phyloP scores from a whole-genome alignment of 805 yeast species.

The Teunomyces stri region DNA sequence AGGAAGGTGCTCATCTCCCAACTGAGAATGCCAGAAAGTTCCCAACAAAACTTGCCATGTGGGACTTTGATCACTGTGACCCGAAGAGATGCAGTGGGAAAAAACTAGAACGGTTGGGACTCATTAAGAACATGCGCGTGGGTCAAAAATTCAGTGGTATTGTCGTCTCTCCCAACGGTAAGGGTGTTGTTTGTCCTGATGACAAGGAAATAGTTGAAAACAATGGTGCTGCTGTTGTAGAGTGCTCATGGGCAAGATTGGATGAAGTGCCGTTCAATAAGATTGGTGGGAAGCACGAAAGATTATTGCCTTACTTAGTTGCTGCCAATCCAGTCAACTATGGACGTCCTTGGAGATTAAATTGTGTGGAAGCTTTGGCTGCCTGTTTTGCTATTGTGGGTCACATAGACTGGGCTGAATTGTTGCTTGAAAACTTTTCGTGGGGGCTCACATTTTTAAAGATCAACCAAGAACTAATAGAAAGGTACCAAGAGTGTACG shows the following conservation, averaged over 20 bases:
- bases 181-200: conserved; percentile 83
- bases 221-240: conserved; percentile 94
- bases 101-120: conserved; percentile 83
- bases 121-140: conserved; percentile 73
- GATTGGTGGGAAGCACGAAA: conserved; percentile 87
- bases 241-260: conserved; percentile 97
- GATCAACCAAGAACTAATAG: conserved; percentile 75
- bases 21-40: conserved; percentile 37
- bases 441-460: conserved; percentile 92
- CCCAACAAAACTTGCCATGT: conserved; percentile 91
- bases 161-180: conserved; percentile 92
- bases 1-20: conserved; percentile 20
- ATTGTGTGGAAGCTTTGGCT: conserved; percentile 96
- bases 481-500: conserved; percentile 72
- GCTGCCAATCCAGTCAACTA: conserved; percentile 98
- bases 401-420: conserved; percentile 81
- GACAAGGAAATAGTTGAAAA: conserved; percentile 75
- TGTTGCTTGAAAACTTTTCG: conserved; percentile 72
- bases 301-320: conserved; percentile 85
- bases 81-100: conserved; percentile 97
- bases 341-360: conserved; percentile 92
- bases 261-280: conserved; percentile 93
- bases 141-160: conserved; percentile 93
- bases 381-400: conserved; percentile 97
- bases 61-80: conserved; percentile 99